phyloP scores from a whole-genome alignment of 1,139 yeast species.

The Taphrina wiesneri region DNA sequence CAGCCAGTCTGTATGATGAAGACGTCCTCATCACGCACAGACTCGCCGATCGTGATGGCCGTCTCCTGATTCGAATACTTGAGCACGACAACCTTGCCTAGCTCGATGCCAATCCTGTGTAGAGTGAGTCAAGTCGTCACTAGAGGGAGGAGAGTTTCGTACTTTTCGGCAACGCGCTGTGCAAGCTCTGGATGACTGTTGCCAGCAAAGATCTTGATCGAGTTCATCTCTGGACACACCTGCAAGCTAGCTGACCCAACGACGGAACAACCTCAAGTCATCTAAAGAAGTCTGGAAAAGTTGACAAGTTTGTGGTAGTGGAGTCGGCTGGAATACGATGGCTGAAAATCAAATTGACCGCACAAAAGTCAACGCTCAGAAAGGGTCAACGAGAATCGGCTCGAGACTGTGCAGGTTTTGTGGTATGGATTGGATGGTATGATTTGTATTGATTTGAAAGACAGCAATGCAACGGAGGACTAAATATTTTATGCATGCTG shows the following conservation, averaged over 20 bases:
- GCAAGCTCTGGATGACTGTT: conserved; percentile 38
- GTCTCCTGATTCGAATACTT: conserved; percentile 81
- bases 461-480: conserved; percentile 3
- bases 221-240: conserved; percentile 25
- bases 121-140: background rate
- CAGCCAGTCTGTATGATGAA: conserved; percentile 69
- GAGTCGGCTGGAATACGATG: conserved; percentile 8
- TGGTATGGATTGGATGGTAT: background rate
- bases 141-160: background rate
- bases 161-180: conserved; percentile 37
- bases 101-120: conserved; percentile 36
- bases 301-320: conserved; percentile 6
- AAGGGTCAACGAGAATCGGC: too few species aligned
- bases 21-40: conserved; percentile 94
- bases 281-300: background rate
- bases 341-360: too few species aligned
- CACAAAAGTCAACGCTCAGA: too few species aligned
- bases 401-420: too few species aligned
- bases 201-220: conserved; percentile 38
- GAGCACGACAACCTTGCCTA: conserved; percentile 37
- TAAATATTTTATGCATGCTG: conserved; percentile 3
- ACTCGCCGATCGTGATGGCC: conserved; percentile 90
- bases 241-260: background rate
- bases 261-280: background rate
- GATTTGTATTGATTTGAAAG: background rate